Evolutionary conservation across 192 early-diverging fungal genomes (phyloP), one percentile per base, ranked within the genome.

Genomic region (Dissophora globulifera): DNA sequence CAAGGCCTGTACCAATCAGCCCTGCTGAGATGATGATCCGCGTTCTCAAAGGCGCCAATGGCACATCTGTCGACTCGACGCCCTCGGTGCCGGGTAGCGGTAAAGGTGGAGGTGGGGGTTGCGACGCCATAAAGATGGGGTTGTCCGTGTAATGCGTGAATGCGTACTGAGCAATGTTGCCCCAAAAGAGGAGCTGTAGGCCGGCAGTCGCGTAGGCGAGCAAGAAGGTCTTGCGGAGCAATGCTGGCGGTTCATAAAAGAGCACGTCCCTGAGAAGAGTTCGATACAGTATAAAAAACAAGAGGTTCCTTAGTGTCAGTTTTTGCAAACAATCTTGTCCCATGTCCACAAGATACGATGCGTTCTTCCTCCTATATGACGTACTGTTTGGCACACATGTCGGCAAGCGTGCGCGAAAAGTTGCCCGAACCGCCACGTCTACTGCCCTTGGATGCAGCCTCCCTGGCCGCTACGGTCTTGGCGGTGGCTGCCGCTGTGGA

Each of bases 111-210:
- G 63, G 58, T 32, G 55, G 43, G 6, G 57, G 55, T 10, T 58
- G 56, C 2, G 72, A 59, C 2, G 63, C 3, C 0, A 61, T 59
- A 47, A 76, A 76, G 12, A 76, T 67, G 9, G 72, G 72, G 58
- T 76, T 67, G 30, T 76, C 72, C 23, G 72, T 76, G 23, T 67
- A 76, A 25, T 76, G 72, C 2, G 72, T 76, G 38, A 76, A 76
- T 9, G 72, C 72, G 25, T 76, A 76, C 19, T 76, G 72, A 17
- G 72, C 72, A 1, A 67, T 30, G 30, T 76, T 76, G 13, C 72
- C 62, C 72, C 72, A 76, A 56, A 76, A 76, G 50, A 76, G 17
- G 20, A 76, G 16, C 20, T 76, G 72, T 2, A 76, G 29, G 29
- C 72, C 72, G 33, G 72, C 72, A n/a, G 72, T 67, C 7, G 57